Evolutionary conservation across 345 rosid genomes (phyloP).

Genomic region (Brassica carinata): DNA sequence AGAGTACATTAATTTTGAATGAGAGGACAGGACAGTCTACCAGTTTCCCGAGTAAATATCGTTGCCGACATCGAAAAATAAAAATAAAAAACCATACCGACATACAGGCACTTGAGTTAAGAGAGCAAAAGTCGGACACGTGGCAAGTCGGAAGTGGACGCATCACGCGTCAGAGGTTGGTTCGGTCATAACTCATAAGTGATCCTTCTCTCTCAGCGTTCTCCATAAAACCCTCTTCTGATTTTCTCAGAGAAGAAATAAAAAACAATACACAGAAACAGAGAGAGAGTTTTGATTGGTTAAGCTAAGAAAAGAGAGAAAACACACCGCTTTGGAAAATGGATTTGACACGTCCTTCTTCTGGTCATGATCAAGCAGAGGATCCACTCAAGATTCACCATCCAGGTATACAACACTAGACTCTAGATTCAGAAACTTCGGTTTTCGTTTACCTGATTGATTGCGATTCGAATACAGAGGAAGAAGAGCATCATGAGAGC

Average conservation of each 20-base stretch:
- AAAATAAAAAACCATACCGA: background rate
- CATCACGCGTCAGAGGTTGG: conserved; percentile 43
- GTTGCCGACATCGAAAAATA: conserved; percentile 28
- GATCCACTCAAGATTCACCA: conserved; percentile 42
- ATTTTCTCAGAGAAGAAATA: background rate
- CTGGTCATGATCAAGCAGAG: conserved; percentile 44
- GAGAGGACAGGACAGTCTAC: background rate
- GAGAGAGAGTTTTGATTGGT: background rate
- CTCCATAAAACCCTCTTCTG: background rate
- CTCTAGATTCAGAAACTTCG: background rate
- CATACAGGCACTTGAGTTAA: background rate
- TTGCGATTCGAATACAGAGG: conserved; percentile 35
- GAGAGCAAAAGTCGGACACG: conserved; percentile 26
- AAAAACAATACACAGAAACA: conserved; percentile 3
- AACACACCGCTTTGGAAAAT: conserved; percentile 9
- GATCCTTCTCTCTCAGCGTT: conserved; percentile 1
- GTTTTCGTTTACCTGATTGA: background rate
- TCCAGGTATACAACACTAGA: conserved; percentile 27
- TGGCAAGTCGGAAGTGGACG: conserved; percentile 9
- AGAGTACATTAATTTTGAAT: background rate
- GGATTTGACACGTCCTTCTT: conserved; percentile 40
- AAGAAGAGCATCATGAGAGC: conserved; percentile 52
- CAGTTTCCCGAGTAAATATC: background rate
- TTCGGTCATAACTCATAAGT: background rate
- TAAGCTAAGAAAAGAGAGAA: background rate